Evolutionary conservation across 202 grass and related monocot genomes (phyloP).

Genomic region (Thinopyrum obtusiflorum): DNA sequence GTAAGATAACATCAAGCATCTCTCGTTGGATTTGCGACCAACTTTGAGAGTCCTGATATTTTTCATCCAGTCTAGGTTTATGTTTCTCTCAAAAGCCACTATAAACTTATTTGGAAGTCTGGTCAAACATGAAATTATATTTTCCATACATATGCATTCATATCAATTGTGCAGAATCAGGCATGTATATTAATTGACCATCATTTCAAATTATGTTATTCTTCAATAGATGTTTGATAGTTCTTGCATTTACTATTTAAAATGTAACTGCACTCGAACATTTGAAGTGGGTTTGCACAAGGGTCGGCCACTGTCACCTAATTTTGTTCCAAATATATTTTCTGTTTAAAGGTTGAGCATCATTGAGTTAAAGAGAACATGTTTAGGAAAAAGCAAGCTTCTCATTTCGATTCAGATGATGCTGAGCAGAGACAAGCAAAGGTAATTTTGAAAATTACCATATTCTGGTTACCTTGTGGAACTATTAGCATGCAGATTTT

Average conservation of each 20-base stretch:
- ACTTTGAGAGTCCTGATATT: background rate
- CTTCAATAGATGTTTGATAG: background rate
- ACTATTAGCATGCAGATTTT: background rate
- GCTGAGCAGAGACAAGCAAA: slow-evolving; percentile 56
- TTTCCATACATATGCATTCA: background rate
- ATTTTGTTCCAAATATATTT: background rate
- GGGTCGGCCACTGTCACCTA: background rate
- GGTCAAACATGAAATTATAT: background rate
- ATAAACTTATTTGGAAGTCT: background rate
- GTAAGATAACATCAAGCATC: background rate
- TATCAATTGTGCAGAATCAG: background rate
- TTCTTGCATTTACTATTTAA: background rate
- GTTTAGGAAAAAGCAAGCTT: slow-evolving; percentile 59
- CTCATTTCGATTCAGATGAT: slow-evolving; percentile 48
- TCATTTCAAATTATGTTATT: slow-evolving; percentile 14
- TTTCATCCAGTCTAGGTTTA: too few relatives aligned
- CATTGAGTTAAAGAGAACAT: slow-evolving; percentile 41
- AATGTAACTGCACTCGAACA: background rate
- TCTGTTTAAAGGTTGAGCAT: slow-evolving; percentile 22
- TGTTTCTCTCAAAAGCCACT: background rate
- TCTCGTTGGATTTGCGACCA: background rate
- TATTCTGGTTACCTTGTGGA: background rate
- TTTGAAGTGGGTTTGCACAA: background rate
- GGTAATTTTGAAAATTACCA: slow-evolving; percentile 33
- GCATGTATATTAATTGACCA: background rate